A percentile compares a stretch with the other conserved stretches of the same genome.
Conservation (phyloP, 2,329 filamentous ascomycete species). For the Hypomyces perniciosus region DNA sequence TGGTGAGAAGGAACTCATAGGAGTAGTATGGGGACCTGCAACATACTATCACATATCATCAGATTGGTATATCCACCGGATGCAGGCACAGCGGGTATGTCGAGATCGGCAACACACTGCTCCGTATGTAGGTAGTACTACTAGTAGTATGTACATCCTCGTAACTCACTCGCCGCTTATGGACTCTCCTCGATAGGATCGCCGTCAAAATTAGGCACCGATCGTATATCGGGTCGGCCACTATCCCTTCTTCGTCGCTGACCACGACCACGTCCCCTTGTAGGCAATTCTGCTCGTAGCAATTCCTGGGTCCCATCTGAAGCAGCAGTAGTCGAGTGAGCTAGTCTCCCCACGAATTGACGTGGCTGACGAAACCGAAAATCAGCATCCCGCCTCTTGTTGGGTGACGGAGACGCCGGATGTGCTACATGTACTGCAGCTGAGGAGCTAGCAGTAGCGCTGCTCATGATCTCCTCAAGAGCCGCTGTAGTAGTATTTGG, state of each 20-base stretch:
- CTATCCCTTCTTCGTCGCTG: conserved; percentile 17
- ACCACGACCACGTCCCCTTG: conserved; percentile 13
- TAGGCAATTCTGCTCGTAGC: background rate
- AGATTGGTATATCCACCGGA: too few species aligned
- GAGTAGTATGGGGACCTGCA: too few species aligned
- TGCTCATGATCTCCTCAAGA: background rate
- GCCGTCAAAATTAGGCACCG: conserved; percentile 26
- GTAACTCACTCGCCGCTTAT: background rate
- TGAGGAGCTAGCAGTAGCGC: background rate
- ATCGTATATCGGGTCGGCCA: conserved; percentile 28
- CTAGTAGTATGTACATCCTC: background rate
- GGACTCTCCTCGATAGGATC: conserved; percentile 28
- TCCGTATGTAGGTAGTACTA: too few species aligned
- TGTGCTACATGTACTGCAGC: background rate
- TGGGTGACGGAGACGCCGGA: conserved; percentile 1
- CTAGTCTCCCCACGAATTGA: conserved; percentile 28
- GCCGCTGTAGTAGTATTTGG: background rate
- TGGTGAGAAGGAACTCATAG: too few species aligned
- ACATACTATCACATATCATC: too few species aligned
- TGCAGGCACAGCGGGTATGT: too few species aligned
- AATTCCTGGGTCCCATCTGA: background rate
- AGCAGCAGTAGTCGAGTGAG: conserved; percentile 3
- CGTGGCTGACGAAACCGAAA: conserved; percentile 26
- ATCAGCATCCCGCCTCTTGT: conserved; percentile 10
- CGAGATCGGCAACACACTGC: too few species aligned